Evolutionary conservation across 805 yeast species (phyloP), one percentile per base, ranked within the genome.

Genomic region (Candida maesae): DNA sequence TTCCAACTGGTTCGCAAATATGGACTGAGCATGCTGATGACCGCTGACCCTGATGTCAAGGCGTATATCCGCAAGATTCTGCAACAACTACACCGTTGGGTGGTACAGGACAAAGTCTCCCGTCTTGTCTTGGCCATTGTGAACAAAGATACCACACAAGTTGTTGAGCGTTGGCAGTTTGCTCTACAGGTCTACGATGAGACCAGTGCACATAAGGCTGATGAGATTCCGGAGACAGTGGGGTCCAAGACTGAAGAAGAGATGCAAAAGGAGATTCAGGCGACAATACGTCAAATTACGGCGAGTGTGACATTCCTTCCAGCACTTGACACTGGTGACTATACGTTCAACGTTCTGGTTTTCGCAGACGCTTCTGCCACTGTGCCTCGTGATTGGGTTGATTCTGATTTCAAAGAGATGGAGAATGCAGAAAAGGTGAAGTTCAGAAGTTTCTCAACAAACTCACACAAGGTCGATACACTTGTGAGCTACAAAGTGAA

Each of bases 221-320:
- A 38, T 14, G 43, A 39, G 28, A 33, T 24, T 4, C 41, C 45
- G 11, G 4, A 16, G 2, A 33, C 10, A 11, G 18, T 28, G 11
- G 26, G 29, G 9, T 37, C 35, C 8, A 47, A 41, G 13, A 17
- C 48, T 65, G 18, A 65, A 55, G 76, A 71, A 3, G 74, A 73
- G 24, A 75, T 81, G 3, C 90, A 84, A 50, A 67, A 64, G 38
- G 93, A 88, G 49, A 86, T 89, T n/a, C 91, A 86, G 59, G 78
- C 88, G 0, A 80, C 90, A 6, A 79, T 90, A 29, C 74, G 96
- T 39, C 97, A 90, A 52, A 84, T 90, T 38, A 87, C 95, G 0
- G 87, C 95, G 0, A 81, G 93, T 31, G 86, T 85, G 2, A 78
- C 96, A 0, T 88, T 89, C 57, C 68, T 90, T 30, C 98, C 98